Conservation (phyloP, 208 protist species). For the Acanthamoeba triangularis region DNA sequence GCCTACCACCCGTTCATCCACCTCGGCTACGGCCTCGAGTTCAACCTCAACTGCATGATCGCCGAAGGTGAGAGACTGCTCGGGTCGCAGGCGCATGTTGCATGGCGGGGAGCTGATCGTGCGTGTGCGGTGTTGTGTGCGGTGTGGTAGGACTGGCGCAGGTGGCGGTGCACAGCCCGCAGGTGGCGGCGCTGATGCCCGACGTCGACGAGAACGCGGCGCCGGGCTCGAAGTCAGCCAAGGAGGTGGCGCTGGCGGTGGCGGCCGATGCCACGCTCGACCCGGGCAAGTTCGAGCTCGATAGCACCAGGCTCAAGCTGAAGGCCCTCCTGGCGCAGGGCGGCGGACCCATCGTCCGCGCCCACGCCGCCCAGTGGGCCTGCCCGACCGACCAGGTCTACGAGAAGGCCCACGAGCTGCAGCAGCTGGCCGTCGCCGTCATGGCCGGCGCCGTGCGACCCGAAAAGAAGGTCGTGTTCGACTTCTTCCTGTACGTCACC, state of each 20-base stretch:
- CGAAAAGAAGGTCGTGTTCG: neutral
- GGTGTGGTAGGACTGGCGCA: neutral
- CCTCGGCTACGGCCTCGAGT: constrained; percentile 18
- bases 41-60: constrained; percentile 53
- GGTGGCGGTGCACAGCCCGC: neutral
- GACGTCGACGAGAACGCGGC: neutral
- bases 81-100: no score
- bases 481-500: constrained; percentile 51
- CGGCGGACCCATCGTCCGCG: neutral
- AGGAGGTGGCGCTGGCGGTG: neutral
- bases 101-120: no score
- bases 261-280: neutral
- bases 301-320: neutral
- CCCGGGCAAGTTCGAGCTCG: neutral
- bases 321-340: neutral
- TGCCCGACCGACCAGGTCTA: neutral
- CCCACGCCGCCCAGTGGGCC: neutral
- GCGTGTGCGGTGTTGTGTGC: neutral
- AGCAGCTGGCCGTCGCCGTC: constrained; percentile 19
- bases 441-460: neutral
- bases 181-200: neutral
- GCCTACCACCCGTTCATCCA: constrained; percentile 55
- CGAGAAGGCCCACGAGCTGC: constrained; percentile 47
- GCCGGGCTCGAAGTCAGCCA: neutral
- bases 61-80: neutral